Percentiles rank a stretch among this genome's conserved stretches.
Conservation (phyloP, 2,329 filamentous ascomycete species). For the Penicillium sp. region DNA sequence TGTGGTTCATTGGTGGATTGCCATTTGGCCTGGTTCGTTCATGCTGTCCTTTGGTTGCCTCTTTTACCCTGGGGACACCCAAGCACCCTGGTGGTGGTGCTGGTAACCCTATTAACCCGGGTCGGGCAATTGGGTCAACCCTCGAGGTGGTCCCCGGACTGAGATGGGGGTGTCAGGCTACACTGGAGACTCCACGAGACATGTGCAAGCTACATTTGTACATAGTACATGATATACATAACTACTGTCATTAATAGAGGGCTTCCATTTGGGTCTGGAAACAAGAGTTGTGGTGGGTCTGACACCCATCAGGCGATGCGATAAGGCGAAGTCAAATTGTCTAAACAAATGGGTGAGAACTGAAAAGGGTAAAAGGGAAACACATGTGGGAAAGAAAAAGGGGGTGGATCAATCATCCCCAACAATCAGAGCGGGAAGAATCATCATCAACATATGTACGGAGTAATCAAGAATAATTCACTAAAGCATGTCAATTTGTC, state of each 20-base stretch:
- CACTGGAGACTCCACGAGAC: neutral
- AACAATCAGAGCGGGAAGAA: neutral
- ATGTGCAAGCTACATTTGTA: neutral
- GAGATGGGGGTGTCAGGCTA: constrained; percentile 1
- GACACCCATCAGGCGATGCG: constrained; percentile 6
- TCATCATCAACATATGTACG: neutral
- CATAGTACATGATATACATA: too few relatives aligned
- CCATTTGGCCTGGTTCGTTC: constrained; percentile 15
- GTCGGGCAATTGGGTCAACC: constrained; percentile 1
- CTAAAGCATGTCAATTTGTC: neutral
- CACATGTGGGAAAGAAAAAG: neutral
- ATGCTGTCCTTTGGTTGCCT: constrained; percentile 3
- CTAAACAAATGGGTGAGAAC: neutral
- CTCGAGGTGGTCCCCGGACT: neutral
- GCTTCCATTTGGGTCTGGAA: constrained; percentile 16
- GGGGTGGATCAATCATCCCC: neutral
- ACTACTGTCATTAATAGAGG: neutral
- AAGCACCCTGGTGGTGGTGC: neutral
- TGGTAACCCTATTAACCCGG: neutral
- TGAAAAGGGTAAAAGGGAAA: neutral
- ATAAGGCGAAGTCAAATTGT: constrained; percentile 7
- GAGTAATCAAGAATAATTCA: neutral
- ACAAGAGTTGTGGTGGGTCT: constrained; percentile 10
- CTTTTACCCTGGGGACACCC: neutral
- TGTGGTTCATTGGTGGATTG: constrained; percentile 7